phyloP scores from a whole-genome alignment of 2,329 filamentous ascomycete species.

The Arthrobotrys megalospora region DNA sequence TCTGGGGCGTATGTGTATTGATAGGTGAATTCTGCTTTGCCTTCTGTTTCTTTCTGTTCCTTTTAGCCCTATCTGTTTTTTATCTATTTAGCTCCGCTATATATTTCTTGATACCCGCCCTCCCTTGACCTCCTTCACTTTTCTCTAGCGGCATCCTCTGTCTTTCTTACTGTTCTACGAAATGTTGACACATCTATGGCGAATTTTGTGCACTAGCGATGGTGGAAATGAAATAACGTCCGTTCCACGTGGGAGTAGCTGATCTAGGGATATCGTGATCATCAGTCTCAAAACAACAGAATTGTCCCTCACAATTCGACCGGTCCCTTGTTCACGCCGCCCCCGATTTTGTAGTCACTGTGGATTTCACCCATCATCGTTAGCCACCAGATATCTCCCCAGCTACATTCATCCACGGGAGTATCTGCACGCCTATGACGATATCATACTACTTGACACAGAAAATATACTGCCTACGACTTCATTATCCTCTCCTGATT shows the following conservation, averaged over 20 bases:
- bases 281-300: constrained; percentile 45
- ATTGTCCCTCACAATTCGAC: constrained; percentile 6
- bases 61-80: background rate
- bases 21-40: background rate
- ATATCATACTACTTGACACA: background rate
- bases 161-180: background rate
- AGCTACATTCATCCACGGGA: background rate
- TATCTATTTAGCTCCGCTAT: background rate
- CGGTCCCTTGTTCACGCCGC: background rate
- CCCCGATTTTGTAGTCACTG: background rate
- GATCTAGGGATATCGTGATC: background rate
- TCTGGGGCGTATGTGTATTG: background rate
- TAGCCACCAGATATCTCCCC: background rate
- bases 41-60: background rate
- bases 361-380: background rate
- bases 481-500: background rate
- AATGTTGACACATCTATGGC: background rate
- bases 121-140: background rate
- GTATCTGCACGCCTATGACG: background rate
- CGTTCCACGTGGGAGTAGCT: background rate
- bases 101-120: constrained; percentile 16
- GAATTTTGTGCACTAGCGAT: background rate
- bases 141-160: background rate
- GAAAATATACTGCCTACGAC: too few species aligned
- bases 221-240: background rate